phyloP scores from a whole-genome alignment of 345 rosid species.

The Salix koriyanagi region DNA sequence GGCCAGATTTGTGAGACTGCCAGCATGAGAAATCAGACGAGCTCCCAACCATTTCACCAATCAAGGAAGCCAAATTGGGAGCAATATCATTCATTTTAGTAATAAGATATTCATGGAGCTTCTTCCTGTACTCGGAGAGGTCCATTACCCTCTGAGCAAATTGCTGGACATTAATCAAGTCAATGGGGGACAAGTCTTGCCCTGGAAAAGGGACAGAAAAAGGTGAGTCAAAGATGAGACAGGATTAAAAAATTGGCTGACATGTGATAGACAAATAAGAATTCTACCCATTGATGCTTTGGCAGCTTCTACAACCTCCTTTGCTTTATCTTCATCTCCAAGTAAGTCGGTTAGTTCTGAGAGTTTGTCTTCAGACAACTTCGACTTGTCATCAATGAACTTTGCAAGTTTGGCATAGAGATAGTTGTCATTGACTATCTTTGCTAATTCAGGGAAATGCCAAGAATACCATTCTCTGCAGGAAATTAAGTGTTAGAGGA shows the following conservation, averaged over 20 bases:
- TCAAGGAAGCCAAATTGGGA: constrained; percentile 85
- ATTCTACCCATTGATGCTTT: constrained; percentile 91
- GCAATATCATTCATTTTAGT: constrained; percentile 93
- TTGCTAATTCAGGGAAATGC: constrained; percentile 94
- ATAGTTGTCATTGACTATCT: constrained; percentile 92
- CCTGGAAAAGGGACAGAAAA: constrained; percentile 42
- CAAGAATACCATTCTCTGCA: constrained; percentile 97
- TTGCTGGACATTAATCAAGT: constrained; percentile 74
- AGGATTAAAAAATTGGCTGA: neutral
- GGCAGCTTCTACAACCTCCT: constrained; percentile 85
- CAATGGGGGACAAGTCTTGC: constrained; percentile 76
- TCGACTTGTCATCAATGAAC: constrained; percentile 67
- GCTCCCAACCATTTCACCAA: constrained; percentile 95
- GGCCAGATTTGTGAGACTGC: constrained; percentile 94
- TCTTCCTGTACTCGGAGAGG: constrained; percentile 84
- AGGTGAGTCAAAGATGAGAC: neutral
- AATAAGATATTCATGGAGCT: constrained; percentile 73
- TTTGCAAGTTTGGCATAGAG: constrained; percentile 70
- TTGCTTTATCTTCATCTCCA: constrained; percentile 95
- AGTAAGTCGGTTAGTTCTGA: constrained; percentile 59
- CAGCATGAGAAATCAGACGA: constrained; percentile 92
- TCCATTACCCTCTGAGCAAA: constrained; percentile 85
- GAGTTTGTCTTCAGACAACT: constrained; percentile 54
- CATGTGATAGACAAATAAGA: constrained; percentile 3
- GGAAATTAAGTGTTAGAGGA: constrained; percentile 10